Evolutionary conservation across 345 rosid species (phyloP).

Genomic region (Raphanus raphanistrum): DNA sequence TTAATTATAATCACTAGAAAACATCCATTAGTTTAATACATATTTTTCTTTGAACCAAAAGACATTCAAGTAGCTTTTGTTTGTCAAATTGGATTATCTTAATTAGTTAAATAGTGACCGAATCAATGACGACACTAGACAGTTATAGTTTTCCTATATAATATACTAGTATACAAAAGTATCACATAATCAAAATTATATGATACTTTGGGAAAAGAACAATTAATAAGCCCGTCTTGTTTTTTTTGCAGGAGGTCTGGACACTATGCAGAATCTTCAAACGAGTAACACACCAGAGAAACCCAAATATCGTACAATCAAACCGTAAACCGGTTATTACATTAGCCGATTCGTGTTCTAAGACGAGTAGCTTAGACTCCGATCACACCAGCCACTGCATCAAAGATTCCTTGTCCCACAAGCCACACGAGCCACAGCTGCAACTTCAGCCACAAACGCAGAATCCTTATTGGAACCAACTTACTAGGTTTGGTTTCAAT

Average conservation of each 20-base stretch:
- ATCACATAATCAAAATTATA: not conserved
- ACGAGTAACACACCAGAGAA: constrained; percentile 46
- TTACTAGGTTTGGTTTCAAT: constrained; percentile 6
- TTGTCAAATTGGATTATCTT: not conserved
- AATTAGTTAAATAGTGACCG: not conserved
- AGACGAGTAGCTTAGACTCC: constrained; percentile 59
- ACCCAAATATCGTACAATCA: constrained; percentile 24
- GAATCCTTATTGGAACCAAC: constrained; percentile 29
- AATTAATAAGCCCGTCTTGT: constrained; percentile 1
- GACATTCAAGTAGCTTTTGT: not conserved
- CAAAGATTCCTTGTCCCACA: constrained; percentile 36
- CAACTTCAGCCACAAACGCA: constrained; percentile 23
- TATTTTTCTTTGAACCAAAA: not conserved
- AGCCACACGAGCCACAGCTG: constrained; percentile 27
- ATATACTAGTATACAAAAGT: not conserved
- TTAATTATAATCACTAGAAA: not conserved
- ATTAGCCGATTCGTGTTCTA: constrained; percentile 46
- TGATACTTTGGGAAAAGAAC: not conserved
- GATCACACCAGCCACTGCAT: constrained; percentile 43
- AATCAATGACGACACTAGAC: not conserved
- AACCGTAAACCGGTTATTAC: constrained; percentile 36
- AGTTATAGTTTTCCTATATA: not conserved
- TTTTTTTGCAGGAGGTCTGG: constrained; percentile 68
- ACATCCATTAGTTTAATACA: not conserved
- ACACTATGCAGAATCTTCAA: constrained; percentile 79